phyloP scores from a whole-genome alignment of 306 rosid genomes.

The Corylus americana region DNA sequence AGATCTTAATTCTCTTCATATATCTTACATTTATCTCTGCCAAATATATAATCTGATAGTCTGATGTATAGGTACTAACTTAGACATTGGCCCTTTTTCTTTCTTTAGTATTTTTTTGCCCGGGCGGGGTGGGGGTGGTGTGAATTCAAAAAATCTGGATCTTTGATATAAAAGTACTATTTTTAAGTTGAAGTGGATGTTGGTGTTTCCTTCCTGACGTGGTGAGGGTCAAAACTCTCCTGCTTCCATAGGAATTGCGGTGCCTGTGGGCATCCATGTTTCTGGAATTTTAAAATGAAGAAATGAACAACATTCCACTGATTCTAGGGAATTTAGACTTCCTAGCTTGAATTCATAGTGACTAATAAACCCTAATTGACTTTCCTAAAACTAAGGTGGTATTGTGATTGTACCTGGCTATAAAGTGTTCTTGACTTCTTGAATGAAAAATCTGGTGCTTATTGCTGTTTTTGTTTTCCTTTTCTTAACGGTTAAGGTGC shows the following conservation, averaged over 20 bases:
- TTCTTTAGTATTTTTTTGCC: not conserved
- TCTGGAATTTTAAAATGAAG: not conserved
- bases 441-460: slow-evolving; percentile 26
- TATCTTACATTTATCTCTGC: not conserved
- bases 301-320: not conserved
- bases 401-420: not conserved
- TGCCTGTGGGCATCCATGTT: slow-evolving; percentile 1
- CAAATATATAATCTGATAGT: slow-evolving; percentile 13
- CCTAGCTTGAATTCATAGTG: not conserved
- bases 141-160: not conserved
- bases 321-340: not conserved
- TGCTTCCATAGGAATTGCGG: not conserved
- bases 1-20: slow-evolving; percentile 20
- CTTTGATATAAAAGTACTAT: not conserved
- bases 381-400: not conserved
- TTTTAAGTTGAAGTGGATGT: not conserved
- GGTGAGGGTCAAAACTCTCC: not conserved
- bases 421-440: slow-evolving; percentile 1
- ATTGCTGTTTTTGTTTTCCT: slow-evolving; percentile 31
- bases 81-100: slow-evolving; percentile 3
- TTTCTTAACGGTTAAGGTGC: slow-evolving; percentile 49
- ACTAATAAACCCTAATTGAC: not conserved
- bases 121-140: not conserved
- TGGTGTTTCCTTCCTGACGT: not conserved
- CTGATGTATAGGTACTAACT: slow-evolving; percentile 8